phyloP scores from a whole-genome alignment of 352 stramenopile genomes.

The Globisporangium rhizosaccharum region DNA sequence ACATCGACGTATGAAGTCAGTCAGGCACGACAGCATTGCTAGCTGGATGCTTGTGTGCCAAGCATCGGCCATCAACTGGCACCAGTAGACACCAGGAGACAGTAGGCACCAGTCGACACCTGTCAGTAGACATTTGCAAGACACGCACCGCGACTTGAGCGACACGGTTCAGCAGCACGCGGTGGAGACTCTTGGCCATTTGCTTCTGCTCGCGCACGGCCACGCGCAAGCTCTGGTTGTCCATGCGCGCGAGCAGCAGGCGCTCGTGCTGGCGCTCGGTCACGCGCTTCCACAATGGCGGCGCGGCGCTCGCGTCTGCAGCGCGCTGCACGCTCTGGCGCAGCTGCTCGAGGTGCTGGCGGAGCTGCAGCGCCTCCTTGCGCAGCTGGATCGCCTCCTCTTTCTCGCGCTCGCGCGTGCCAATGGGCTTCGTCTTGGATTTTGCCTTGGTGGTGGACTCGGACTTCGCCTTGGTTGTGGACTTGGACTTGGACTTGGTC shows the following conservation, averaged over 20 bases:
- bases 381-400: slow-evolving; percentile 1
- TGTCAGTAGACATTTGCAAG: too few species aligned
- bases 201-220: neutral
- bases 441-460: neutral
- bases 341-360: slow-evolving; percentile 3
- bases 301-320: neutral
- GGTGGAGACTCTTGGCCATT: too few species aligned
- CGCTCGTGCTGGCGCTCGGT: neutral
- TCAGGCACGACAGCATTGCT: too few species aligned
- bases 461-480: neutral
- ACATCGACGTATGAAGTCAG: too few species aligned
- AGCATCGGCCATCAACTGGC: too few species aligned
- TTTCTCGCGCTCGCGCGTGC: neutral
- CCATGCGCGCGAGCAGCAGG: slow-evolving; percentile 1
- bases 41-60: too few species aligned
- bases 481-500: neutral
- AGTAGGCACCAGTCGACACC: too few species aligned
- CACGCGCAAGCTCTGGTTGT: neutral
- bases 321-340: slow-evolving; percentile 1
- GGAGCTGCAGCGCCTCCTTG: slow-evolving; percentile 2
- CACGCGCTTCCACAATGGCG: neutral
- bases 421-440: neutral
- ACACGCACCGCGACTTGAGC: neutral
- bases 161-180: too few species aligned
- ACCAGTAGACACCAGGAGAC: too few species aligned